A percentile compares a stretch with the other conserved stretches of the same genome.
These are phyloP conservation scores for Fusarium lyarnte DNA, from an alignment of 2,329 filamentous ascomycete genomes.

Conservation along the genomic window DNA sequence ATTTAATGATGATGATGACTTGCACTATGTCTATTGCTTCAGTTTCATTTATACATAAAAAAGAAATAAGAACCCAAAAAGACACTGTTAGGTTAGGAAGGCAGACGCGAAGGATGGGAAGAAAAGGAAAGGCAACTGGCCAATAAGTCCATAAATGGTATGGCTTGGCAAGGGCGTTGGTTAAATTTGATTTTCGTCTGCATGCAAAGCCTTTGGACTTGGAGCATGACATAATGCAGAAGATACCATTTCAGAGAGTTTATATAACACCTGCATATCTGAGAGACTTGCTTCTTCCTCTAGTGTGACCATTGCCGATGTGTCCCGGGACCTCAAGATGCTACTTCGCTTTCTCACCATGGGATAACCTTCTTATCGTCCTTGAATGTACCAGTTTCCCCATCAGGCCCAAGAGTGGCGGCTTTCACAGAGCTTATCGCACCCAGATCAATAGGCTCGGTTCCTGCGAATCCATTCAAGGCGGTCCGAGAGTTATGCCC, in stretches of 20 bases:
- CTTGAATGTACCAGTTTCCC: constrained; percentile 11
- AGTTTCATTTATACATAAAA: neutral
- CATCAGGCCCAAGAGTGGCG: neutral
- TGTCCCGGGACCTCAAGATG: too few relatives aligned
- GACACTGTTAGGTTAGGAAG: neutral
- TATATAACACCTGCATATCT: constrained; percentile 29
- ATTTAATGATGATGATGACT: neutral
- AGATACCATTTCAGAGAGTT: constrained; percentile 35
- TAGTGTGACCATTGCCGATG: neutral
- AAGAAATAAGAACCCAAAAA: neutral
- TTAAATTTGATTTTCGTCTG: constrained; percentile 18
- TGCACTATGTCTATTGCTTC: neutral
- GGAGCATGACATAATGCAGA: constrained; percentile 26
- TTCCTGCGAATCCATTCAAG: constrained; percentile 16
- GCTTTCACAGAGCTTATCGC: constrained; percentile 11
- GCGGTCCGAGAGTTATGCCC: constrained; percentile 7
- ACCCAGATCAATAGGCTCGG: constrained; percentile 1
- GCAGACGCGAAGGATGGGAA: neutral
- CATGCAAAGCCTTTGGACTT: constrained; percentile 26
- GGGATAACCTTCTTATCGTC: constrained; percentile 9
- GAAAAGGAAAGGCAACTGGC: constrained; percentile 11
- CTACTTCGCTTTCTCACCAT: neutral
- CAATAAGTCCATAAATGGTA: constrained; percentile 10
- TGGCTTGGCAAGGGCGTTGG: constrained; percentile 32
- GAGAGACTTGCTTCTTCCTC: neutral